These are phyloP conservation scores for Sanghuangporus baumii DNA, from an alignment of 1,284 basidiomycete species.

Conservation along the genomic window DNA sequence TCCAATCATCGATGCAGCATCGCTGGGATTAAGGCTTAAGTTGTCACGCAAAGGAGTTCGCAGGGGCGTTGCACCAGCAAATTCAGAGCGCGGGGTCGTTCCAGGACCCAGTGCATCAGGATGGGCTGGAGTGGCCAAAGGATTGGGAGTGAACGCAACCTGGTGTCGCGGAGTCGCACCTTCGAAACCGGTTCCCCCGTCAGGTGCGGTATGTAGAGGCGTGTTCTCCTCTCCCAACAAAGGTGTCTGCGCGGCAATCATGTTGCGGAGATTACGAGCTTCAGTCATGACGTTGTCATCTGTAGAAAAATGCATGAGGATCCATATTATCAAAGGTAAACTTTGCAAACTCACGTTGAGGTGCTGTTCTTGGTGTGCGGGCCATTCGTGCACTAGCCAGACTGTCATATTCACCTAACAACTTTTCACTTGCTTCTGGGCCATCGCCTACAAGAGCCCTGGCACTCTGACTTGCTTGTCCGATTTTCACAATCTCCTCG, in stretches of 20 bases:
- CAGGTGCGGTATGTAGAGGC: slow-evolving; percentile 69
- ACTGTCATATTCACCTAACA: slow-evolving; percentile 90
- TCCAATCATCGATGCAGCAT: slow-evolving; percentile 46
- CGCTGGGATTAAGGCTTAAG: slow-evolving; percentile 80
- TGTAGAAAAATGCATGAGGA: slow-evolving; percentile 28
- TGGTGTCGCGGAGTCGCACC: slow-evolving; percentile 87
- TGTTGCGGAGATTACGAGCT: slow-evolving; percentile 90
- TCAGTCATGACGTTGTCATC: slow-evolving; percentile 94
- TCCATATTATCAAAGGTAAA: slow-evolving; percentile 1
- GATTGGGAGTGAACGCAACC: slow-evolving; percentile 91
- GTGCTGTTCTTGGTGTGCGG: slow-evolving; percentile 87
- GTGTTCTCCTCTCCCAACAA: slow-evolving; percentile 96
- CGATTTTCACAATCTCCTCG: slow-evolving; percentile 99
- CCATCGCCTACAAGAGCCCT: slow-evolving; percentile 79
- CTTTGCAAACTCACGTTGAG: slow-evolving; percentile 65
- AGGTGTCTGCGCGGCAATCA: slow-evolving; percentile 90
- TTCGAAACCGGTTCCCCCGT: slow-evolving; percentile 84
- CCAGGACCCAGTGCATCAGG: slow-evolving; percentile 43
- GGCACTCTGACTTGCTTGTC: slow-evolving; percentile 85
- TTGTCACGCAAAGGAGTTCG: slow-evolving; percentile 91
- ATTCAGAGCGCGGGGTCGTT: slow-evolving; percentile 57
- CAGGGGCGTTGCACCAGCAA: slow-evolving; percentile 66
- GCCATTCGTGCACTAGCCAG: slow-evolving; percentile 86
- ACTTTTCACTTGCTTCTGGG: slow-evolving; percentile 77
- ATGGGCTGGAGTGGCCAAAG: slow-evolving; percentile 79